Evolutionary conservation across 805 yeast species (phyloP), one percentile per base, ranked within the genome.

Genomic region (Pichia californica): DNA sequence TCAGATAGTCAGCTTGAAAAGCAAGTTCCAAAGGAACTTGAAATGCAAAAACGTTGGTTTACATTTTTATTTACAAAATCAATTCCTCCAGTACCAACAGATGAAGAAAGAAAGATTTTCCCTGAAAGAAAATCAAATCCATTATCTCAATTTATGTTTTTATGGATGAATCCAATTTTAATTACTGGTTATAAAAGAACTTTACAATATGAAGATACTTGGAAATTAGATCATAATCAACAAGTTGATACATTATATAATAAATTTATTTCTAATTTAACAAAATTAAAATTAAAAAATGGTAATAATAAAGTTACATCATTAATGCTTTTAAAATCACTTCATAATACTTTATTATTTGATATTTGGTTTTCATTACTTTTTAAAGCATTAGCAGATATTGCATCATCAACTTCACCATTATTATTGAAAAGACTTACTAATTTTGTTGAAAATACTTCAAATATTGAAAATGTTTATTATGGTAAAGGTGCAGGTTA

Each of bases 401-500:
- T 67, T 11, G 63, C 70, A 18, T 63, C 67, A 36, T 73, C 86
- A 4, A 64, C 77, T 15, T 70, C 79, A 23, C 94, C 95, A 1
- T 67, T 87, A 52, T 54, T 87, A 4, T 80, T 84, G 10, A 78
- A 77, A 58, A 66, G 71, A 38, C 65, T 87, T 45, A 80, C 86
- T 45, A 68, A 69, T 36, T 84, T 76, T 51, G 86, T 85, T 23
- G 79, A 75, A 53, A n/a, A n/a, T n/a, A n/a, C n/a, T n/a, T 55
- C 56, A 36, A 71, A 73, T 44, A 69, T 69, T 5, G 59, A 70
- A 5, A 62, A 63, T 10, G 51, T 62, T 21, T 59, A 67, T 9
- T 63, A 67, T 42, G 84, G 81, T 30, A 70, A 68, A 47, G 96
- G 95, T 51, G 67, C 85, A 3, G 96, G 93, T 8, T 84, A 76